phyloP scores from a whole-genome alignment of 352 stramenopile genomes.

The Elongisporangium senticosum region DNA sequence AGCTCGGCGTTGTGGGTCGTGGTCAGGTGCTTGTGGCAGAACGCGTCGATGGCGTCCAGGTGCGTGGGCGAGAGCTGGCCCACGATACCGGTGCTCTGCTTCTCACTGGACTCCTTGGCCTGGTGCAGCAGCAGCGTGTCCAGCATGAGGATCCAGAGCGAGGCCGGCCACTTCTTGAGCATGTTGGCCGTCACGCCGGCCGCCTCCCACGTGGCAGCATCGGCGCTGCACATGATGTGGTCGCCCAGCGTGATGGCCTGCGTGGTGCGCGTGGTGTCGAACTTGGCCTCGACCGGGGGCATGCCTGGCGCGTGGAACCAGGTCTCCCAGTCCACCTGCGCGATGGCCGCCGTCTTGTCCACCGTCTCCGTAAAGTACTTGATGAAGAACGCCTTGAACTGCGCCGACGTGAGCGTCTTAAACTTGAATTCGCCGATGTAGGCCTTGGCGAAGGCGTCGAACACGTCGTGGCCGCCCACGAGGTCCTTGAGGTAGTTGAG shows the following conservation, averaged over 20 bases:
- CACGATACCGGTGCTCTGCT: neutral
- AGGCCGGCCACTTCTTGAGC: constrained; percentile 31
- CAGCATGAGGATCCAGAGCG: constrained; percentile 50
- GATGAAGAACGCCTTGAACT: constrained; percentile 72
- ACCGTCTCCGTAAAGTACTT: constrained; percentile 59
- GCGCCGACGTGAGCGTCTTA: constrained; percentile 76
- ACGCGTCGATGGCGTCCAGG: constrained; percentile 55
- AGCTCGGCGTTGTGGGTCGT: constrained; percentile 63
- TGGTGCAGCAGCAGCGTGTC: constrained; percentile 52
- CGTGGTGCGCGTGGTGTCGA: constrained; percentile 80
- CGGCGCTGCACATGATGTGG: constrained; percentile 19
- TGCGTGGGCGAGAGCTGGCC: constrained; percentile 20
- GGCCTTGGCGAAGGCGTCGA: constrained; percentile 86
- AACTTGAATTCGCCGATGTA: constrained; percentile 91
- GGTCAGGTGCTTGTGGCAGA: constrained; percentile 34
- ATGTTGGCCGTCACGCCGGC: neutral
- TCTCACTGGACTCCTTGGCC: constrained; percentile 4
- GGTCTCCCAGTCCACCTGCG: constrained; percentile 89
- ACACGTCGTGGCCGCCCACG: constrained; percentile 32
- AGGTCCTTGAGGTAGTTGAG: constrained; percentile 77
- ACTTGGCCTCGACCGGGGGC: constrained; percentile 74
- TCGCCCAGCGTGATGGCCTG: constrained; percentile 39
- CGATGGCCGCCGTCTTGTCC: constrained; percentile 27
- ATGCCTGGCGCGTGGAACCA: constrained; percentile 91
- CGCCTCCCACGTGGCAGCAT: constrained; percentile 21